Conservation (phyloP, 1,139 yeast genomes). For the Magnusiomyces paraingens region DNA sequence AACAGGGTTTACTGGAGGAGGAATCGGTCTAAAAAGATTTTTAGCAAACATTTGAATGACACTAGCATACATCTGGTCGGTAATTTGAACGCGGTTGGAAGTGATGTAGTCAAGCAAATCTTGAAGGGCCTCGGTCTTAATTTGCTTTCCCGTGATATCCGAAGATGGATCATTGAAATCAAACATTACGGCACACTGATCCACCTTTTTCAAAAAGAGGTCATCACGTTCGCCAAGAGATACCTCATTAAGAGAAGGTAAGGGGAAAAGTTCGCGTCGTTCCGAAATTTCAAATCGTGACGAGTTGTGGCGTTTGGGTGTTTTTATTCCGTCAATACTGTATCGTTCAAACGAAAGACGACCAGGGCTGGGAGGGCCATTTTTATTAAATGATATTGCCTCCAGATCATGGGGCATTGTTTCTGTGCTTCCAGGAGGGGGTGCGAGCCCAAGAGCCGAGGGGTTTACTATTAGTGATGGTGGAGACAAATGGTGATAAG, state of each 20-base stretch:
- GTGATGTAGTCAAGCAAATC: conserved; percentile 87
- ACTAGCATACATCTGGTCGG: conserved; percentile 84
- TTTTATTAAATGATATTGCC: conserved; percentile 20
- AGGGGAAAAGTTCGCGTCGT: conserved; percentile 67
- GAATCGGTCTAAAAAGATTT: conserved; percentile 89
- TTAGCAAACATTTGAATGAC: conserved; percentile 86
- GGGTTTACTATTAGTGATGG: conserved; percentile 15
- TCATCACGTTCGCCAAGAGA: conserved; percentile 78
- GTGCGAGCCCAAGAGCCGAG: conserved; percentile 21
- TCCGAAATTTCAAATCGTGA: conserved; percentile 78
- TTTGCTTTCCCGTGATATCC: conserved; percentile 88
- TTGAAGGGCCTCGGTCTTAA: conserved; percentile 77
- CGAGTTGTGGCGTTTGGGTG: conserved; percentile 92
- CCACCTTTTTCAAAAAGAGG: conserved; percentile 78
- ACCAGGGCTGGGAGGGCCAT: conserved; percentile 17
- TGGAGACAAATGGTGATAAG: conserved; percentile 10
- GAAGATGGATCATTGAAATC: conserved; percentile 91
- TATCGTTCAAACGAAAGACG: conserved; percentile 33
- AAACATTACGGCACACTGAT: conserved; percentile 90
- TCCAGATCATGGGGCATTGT: conserved; percentile 36
- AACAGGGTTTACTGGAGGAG: conserved; percentile 95
- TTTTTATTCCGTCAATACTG: conserved; percentile 52
- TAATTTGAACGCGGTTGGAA: conserved; percentile 66
- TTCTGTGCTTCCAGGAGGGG: conserved; percentile 35
- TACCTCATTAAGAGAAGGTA: conserved; percentile 88